phyloP scores from a whole-genome alignment of 2,329 filamentous ascomycete genomes.

The Cladosporium sp. region DNA sequence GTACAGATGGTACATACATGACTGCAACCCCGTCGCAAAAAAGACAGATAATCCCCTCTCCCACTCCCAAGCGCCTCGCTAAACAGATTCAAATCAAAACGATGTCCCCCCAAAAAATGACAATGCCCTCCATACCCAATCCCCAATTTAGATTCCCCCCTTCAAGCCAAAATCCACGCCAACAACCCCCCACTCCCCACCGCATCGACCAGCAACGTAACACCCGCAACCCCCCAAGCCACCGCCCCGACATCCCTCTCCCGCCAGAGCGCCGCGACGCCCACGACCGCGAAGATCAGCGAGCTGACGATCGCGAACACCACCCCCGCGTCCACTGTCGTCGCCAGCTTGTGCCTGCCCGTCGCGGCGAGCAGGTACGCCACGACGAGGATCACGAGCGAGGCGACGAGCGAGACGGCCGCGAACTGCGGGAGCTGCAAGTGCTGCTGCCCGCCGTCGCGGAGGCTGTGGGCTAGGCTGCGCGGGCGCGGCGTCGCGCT shows the following conservation, averaged over 20 bases:
- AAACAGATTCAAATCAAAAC: too few species aligned
- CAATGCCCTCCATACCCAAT: too few species aligned
- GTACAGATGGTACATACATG: too few species aligned
- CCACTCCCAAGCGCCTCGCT: neutral
- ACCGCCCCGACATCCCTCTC: slow-evolving; percentile 39
- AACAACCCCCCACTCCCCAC: slow-evolving; percentile 48
- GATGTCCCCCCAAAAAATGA: too few species aligned
- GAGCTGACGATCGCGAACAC: slow-evolving; percentile 63
- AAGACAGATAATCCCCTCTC: too few species aligned
- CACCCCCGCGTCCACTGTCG: slow-evolving; percentile 69
- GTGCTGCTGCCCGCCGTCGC: neutral
- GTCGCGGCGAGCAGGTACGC: slow-evolving; percentile 61
- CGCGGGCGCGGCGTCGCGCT: neutral
- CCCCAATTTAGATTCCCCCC: too few species aligned
- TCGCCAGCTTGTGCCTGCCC: slow-evolving; percentile 58
- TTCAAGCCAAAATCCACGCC: slow-evolving; percentile 40
- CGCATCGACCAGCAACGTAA: slow-evolving; percentile 42
- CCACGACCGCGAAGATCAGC: slow-evolving; percentile 57
- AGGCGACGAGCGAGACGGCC: slow-evolving; percentile 52
- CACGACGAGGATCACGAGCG: slow-evolving; percentile 59
- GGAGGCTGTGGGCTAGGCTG: neutral
- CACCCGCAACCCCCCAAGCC: slow-evolving; percentile 41
- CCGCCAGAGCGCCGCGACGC: slow-evolving; percentile 53
- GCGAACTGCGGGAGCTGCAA: slow-evolving; percentile 21
- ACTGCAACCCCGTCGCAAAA: too few species aligned